Percentiles rank a stretch among this genome's conserved stretches.
These are phyloP conservation scores for Geotrichum fermentans DNA, from an alignment of 1,139 yeast species.

Conservation along the genomic window DNA sequence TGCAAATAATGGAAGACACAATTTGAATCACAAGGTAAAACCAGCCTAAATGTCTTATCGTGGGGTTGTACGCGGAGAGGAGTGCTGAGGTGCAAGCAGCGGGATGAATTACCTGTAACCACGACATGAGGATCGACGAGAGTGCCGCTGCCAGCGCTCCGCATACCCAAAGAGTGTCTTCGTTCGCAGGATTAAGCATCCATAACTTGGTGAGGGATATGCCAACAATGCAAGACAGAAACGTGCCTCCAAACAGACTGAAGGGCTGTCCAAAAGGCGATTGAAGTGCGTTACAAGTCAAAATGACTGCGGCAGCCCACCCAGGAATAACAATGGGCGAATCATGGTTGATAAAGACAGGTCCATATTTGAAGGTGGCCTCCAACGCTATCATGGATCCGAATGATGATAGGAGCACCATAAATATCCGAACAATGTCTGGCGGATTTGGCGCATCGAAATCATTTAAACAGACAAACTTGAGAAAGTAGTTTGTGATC, in stretches of 20 bases:
- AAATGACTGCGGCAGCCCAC: slow-evolving; percentile 59
- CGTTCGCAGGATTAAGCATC: slow-evolving; percentile 37
- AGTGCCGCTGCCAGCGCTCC: slow-evolving; percentile 59
- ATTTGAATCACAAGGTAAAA: slow-evolving; percentile 59
- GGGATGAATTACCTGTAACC: slow-evolving; percentile 59
- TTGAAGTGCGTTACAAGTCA: slow-evolving; percentile 52
- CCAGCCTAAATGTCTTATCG: slow-evolving; percentile 55
- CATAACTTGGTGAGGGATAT: slow-evolving; percentile 54
- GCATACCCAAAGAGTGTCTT: slow-evolving; percentile 49
- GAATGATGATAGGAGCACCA: slow-evolving; percentile 41
- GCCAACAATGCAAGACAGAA: slow-evolving; percentile 52
- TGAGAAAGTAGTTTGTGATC: not conserved
- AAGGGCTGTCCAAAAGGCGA: slow-evolving; percentile 68
- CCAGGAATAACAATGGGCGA: slow-evolving; percentile 56
- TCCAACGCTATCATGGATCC: slow-evolving; percentile 50
- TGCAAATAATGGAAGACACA: slow-evolving; percentile 47
- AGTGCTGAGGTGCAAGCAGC: slow-evolving; percentile 73
- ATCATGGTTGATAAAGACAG: slow-evolving; percentile 44
- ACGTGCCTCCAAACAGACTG: slow-evolving; percentile 53
- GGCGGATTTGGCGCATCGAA: slow-evolving; percentile 12
- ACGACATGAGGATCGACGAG: slow-evolving; percentile 52
- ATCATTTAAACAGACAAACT: slow-evolving; percentile 6
- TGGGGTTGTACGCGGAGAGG: slow-evolving; percentile 50
- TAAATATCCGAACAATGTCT: slow-evolving; percentile 20
- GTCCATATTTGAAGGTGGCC: slow-evolving; percentile 47